These are phyloP conservation scores for Atalantia buxifolia DNA, from an alignment of 345 rosid species.

Conservation along the genomic window DNA sequence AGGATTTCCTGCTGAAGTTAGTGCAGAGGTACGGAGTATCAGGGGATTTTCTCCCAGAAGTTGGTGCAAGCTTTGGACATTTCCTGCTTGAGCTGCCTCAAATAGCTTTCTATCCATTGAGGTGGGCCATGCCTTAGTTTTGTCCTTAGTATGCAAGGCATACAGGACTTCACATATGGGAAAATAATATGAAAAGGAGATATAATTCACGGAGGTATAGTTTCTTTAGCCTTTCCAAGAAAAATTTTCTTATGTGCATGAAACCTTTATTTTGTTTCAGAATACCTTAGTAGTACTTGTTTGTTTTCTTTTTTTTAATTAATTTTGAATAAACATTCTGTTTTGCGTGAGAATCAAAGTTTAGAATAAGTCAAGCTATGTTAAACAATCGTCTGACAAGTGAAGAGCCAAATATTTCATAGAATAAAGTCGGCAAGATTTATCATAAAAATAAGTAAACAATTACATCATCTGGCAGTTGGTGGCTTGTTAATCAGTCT, in stretches of 20 bases:
- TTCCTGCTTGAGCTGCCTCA: slow-evolving; percentile 24
- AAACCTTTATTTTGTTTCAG: background rate
- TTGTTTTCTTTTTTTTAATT: too few species aligned
- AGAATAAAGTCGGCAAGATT: background rate
- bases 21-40: slow-evolving; percentile 5
- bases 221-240: background rate
- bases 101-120: slow-evolving; percentile 8
- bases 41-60: slow-evolving; percentile 22
- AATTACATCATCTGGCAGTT: background rate
- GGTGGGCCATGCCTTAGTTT: background rate
- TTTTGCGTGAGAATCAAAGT: too few species aligned
- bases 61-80: slow-evolving; percentile 8
- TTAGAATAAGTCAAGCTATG: background rate
- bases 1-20: slow-evolving; percentile 21
- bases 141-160: background rate
- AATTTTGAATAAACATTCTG: background rate
- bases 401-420: background rate
- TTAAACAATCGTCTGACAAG: background rate
- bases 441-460: background rate
- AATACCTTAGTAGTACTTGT: background rate
- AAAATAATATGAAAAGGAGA: background rate
- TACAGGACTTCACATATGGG: background rate
- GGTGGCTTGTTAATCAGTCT: background rate
- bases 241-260: background rate
- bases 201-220: background rate